Evolutionary conservation across 495 filamentous ascomycete genomes (phyloP).

Genomic region (Penicillium flavigenum): DNA sequence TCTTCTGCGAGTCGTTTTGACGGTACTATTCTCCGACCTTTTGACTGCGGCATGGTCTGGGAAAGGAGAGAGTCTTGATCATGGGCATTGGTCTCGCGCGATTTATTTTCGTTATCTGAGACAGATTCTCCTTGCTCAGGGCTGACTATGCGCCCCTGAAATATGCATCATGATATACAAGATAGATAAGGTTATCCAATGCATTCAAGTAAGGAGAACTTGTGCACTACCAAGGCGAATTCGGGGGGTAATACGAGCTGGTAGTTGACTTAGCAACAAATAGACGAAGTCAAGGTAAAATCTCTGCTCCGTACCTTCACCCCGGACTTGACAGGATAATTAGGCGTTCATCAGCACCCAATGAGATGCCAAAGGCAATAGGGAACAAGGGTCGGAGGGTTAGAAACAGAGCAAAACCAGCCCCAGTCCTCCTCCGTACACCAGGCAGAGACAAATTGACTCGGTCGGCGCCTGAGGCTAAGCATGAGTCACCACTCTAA

Average conservation of each 20-base stretch:
- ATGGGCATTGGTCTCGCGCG: background rate
- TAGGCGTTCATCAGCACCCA: background rate
- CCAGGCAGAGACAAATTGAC: no score
- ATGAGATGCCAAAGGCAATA: background rate
- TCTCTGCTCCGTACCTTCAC: background rate
- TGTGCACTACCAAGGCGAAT: background rate
- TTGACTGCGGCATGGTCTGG: no score
- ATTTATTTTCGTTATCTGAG: conserved; percentile 2
- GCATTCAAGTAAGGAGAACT: conserved; percentile 8
- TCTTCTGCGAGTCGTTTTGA: background rate
- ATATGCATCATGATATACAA: background rate
- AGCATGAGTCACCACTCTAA: no score
- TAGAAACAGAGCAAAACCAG: background rate
- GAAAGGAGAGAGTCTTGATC: background rate
- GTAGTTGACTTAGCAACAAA: background rate
- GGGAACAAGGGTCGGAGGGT: background rate
- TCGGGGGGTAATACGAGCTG: background rate
- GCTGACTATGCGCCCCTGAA: conserved; percentile 1
- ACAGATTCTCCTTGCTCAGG: conserved; percentile 8
- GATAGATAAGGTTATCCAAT: background rate
- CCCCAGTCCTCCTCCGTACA: background rate
- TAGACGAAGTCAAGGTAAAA: background rate
- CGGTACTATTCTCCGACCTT: background rate
- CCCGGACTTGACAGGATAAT: background rate
- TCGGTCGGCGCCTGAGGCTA: background rate